These are phyloP conservation scores for Suillus discolor DNA, from an alignment of 768 basidiomycete species.

Conservation along the genomic window DNA sequence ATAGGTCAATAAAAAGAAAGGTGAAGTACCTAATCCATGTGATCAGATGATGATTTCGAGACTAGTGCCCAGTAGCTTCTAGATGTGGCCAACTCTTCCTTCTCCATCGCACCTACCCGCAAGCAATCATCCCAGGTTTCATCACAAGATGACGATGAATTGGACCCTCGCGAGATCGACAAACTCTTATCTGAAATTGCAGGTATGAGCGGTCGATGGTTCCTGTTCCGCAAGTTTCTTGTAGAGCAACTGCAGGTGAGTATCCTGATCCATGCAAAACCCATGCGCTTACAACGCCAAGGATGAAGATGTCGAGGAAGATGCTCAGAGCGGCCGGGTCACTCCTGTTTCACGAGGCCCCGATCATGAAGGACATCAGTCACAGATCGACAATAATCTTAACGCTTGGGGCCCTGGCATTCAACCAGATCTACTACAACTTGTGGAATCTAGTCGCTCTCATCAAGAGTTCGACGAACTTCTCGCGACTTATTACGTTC, in stretches of 20 bases:
- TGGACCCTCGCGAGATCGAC: constrained; percentile 92
- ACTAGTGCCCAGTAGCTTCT: constrained; percentile 39
- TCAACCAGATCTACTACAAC: constrained; percentile 15
- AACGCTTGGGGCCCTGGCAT: background rate
- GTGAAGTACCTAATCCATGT: constrained; percentile 35
- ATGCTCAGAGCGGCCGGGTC: constrained; percentile 6
- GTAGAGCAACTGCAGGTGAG: constrained; percentile 69
- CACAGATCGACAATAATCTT: background rate
- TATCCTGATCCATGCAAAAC: background rate
- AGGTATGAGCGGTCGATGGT: constrained; percentile 91
- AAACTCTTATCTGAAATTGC: constrained; percentile 85
- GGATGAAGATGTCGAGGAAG: constrained; percentile 14
- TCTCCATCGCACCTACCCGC: constrained; percentile 33
- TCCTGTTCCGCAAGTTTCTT: constrained; percentile 86
- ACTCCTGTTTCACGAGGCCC: constrained; percentile 6
- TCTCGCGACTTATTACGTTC: constrained; percentile 76
- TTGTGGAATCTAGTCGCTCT: constrained; percentile 54
- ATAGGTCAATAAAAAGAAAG: constrained; percentile 81
- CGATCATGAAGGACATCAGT: background rate
- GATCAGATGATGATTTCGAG: background rate
- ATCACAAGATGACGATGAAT: constrained; percentile 50
- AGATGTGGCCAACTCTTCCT: constrained; percentile 48
- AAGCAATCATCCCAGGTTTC: constrained; percentile 33
- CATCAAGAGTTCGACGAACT: constrained; percentile 65
- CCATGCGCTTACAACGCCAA: constrained; percentile 10